Evolutionary conservation across 352 stramenopile species (phyloP), one percentile per base, ranked within the genome.

Genomic region (Phytopythium ostracodes): DNA sequence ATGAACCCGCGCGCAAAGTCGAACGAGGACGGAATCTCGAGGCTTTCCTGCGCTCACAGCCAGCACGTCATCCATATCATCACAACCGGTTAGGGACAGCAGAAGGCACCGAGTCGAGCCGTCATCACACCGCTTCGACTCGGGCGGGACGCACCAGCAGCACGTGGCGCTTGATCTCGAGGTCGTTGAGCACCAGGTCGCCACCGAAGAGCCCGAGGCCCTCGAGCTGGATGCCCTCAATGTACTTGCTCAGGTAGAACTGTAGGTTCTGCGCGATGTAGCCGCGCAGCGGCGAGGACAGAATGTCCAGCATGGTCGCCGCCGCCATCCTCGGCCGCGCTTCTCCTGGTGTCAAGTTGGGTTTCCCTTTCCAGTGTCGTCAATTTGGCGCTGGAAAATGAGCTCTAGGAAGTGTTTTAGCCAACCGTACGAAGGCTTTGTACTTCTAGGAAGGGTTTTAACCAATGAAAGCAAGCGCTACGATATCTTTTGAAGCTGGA

Each of bases 191-290:
- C 66, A 96, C 84, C 46, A 96, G 71, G 56, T 96, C 87, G 50
- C 82, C 84, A 22, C 87, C 87, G 54, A 96, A 96, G 49, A 96
- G 70, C 50, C 87, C 87, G 38, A 96, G 69, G 8, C 87, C 82
- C 65, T 96, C 87, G 53, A 96, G 73, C 56, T 94, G 83, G 55
- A 96, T 96, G 72, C 85, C 85, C 64, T 96, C 83, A 55, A 96
- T 90, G 79, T 96, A 96, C 68, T 94, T 96, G 79, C 84, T 87
- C 44, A 96, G 67, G 62, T 94, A 93, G 62, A 91, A 94, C 72
- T 96, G 87, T 58, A 96, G 74, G 40, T 76, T 96, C 72, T 96
- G 87, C 60, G 87, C 85, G 62, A 96, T 89, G 68, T 94, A 94
- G 33, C 85, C 81, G 57, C 82, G 84, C 65, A 96, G 73, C 57